Percentiles rank a stretch among this genome's conserved stretches.
Conservation (phyloP, 179 eudicot species). For the Heliamphora pulchella region DNA sequence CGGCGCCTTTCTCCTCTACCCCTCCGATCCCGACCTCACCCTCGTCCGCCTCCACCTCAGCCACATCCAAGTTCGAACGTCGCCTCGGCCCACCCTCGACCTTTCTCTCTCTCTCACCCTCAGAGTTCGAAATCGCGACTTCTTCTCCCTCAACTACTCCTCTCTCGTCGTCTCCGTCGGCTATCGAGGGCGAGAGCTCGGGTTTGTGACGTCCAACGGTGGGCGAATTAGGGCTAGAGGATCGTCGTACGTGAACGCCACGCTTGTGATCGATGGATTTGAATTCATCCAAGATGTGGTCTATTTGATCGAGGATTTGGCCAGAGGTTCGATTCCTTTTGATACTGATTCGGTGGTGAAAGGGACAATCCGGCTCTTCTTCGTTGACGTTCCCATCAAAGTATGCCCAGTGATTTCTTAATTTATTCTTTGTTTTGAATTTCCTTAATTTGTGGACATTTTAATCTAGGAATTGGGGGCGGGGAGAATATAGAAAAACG, state of each 20-base stretch:
- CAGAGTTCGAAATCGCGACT: conserved; percentile 40
- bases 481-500: neutral
- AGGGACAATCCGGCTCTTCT: conserved; percentile 34
- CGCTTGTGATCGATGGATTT: conserved; percentile 35
- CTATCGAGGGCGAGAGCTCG: conserved; percentile 46
- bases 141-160: conserved; percentile 38
- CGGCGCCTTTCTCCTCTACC: conserved; percentile 35
- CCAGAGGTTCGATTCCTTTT: conserved; percentile 43
- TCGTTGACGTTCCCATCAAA: conserved; percentile 34
- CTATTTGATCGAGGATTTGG: conserved; percentile 47
- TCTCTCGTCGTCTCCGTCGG: conserved; percentile 29
- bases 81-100: conserved; percentile 32
- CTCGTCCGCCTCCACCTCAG: conserved; percentile 41
- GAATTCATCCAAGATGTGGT: conserved; percentile 45
- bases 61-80: conserved; percentile 29
- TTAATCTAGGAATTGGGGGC: neutral
- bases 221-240: conserved; percentile 33
- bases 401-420: conserved; percentile 11
- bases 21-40: conserved; percentile 42
- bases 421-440: neutral
- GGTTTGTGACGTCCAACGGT: conserved; percentile 39
- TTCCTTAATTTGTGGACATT: neutral
- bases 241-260: conserved; percentile 44
- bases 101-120: conserved; percentile 35
- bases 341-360: conserved; percentile 41